phyloP scores from a whole-genome alignment of 1,284 basidiomycete genomes.

The Irpex lacteus region DNA sequence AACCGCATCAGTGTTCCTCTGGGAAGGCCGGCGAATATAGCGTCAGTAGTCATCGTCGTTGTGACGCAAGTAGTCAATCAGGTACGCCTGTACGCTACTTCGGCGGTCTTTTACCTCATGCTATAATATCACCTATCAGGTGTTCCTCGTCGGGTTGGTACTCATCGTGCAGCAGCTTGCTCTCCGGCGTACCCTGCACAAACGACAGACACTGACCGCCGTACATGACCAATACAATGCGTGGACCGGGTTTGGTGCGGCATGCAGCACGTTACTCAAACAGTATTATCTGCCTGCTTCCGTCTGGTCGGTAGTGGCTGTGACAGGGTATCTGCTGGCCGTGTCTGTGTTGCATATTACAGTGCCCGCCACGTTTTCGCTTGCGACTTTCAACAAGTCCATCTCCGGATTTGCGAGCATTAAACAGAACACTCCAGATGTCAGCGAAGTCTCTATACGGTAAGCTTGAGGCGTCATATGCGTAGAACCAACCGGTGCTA shows the following conservation, averaged over 20 bases:
- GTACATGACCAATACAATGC: conserved; percentile 6
- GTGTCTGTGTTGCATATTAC: conserved; percentile 7
- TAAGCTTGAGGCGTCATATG: background rate
- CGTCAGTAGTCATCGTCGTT: background rate
- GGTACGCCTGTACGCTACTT: background rate
- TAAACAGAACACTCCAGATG: background rate
- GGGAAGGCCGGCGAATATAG: background rate
- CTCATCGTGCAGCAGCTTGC: conserved; percentile 1
- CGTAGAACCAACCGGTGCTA: background rate
- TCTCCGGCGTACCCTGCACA: background rate
- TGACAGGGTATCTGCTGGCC: background rate
- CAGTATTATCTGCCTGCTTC: background rate
- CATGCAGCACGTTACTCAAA: background rate
- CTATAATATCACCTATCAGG: background rate
- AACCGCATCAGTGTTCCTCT: background rate
- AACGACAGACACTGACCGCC: conserved; percentile 4
- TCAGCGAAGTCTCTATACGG: background rate
- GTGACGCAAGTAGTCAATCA: background rate
- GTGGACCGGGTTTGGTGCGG: background rate
- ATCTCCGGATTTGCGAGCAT: background rate
- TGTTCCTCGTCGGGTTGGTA: background rate
- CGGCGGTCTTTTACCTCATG: background rate
- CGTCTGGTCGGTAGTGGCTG: background rate
- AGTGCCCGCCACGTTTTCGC: background rate
- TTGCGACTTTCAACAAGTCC: background rate